Conservation (phyloP, 371 early-diverging fungal genomes). For the Apophysomyces trapeziformis region DNA sequence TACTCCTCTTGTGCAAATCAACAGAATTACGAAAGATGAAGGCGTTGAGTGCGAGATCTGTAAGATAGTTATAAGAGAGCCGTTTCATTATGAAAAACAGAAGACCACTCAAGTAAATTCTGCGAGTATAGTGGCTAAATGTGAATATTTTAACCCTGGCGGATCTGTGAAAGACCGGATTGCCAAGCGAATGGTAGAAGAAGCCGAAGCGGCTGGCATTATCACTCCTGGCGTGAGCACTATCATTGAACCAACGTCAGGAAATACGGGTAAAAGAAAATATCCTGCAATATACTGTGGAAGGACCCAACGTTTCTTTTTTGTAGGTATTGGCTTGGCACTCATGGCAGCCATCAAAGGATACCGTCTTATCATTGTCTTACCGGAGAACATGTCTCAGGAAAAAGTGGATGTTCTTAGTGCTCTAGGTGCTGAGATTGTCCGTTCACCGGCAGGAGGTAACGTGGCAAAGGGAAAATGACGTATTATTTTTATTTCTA, state of each 20-base stretch:
- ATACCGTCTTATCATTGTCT: constrained; percentile 93
- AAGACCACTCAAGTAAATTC: not conserved
- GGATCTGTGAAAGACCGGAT: constrained; percentile 98
- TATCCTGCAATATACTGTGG: not conserved
- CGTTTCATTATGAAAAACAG: not conserved
- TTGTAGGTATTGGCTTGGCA: constrained; percentile 84
- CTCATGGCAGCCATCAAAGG: constrained; percentile 95
- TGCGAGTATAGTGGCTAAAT: constrained; percentile 81
- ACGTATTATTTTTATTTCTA: too few relatives aligned
- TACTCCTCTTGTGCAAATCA: constrained; percentile 92
- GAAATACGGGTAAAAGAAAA: constrained; percentile 81
- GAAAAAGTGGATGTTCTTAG: constrained; percentile 97
- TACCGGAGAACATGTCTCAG: constrained; percentile 98
- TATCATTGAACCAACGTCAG: constrained; percentile 96
- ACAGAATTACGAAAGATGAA: constrained; percentile 81
- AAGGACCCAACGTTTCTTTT: not conserved
- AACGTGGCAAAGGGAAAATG: not conserved
- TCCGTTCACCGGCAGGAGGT: constrained; percentile 94
- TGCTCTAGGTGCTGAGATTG: constrained; percentile 96
- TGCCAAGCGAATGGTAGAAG: constrained; percentile 93
- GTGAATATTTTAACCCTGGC: constrained; percentile 98
- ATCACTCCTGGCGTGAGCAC: constrained; percentile 87
- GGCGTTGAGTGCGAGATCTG: constrained; percentile 93
- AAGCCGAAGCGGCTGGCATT: constrained; percentile 88
- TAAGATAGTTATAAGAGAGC: constrained; percentile 45